Conservation (phyloP, 768 basidiomycete genomes). For the Tylopilus sp. region DNA sequence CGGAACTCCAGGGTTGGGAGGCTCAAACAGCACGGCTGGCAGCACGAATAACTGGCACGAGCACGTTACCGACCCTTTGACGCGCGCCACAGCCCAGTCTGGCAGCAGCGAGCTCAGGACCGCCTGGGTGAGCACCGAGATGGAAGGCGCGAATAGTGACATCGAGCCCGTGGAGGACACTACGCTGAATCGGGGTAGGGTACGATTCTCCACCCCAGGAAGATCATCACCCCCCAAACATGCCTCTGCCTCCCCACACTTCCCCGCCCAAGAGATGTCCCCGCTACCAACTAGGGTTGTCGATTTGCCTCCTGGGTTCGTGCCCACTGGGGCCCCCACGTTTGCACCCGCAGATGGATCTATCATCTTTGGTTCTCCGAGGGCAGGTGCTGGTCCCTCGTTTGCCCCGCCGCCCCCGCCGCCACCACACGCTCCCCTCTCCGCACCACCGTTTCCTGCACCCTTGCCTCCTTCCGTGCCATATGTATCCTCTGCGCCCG, state of each 20-base stretch:
- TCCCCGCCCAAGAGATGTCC: constrained; percentile 3
- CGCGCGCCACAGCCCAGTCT: constrained; percentile 19
- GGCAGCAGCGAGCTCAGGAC: constrained; percentile 20
- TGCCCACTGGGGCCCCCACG: constrained; percentile 23
- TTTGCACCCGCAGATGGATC: constrained; percentile 12
- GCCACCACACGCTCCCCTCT: constrained; percentile 11
- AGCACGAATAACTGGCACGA: constrained; percentile 28
- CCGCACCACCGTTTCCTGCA: constrained; percentile 8
- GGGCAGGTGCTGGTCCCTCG: background rate
- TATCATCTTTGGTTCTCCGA: constrained; percentile 7
- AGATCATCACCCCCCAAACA: constrained; percentile 11
- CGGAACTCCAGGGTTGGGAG: constrained; percentile 18
- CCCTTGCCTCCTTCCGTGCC: constrained; percentile 16
- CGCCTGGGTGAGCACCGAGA: constrained; percentile 42
- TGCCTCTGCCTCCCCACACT: constrained; percentile 11
- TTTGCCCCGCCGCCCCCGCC: constrained; percentile 18
- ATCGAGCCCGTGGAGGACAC: constrained; percentile 23
- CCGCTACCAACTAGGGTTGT: constrained; percentile 18
- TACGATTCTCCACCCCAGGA: constrained; percentile 21
- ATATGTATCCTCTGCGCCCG: constrained; percentile 1
- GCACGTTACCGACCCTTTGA: constrained; percentile 28
- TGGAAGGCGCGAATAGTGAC: constrained; percentile 34
- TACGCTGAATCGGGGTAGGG: constrained; percentile 9
- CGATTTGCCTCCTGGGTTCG: constrained; percentile 28
- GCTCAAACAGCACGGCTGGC: constrained; percentile 9